Base-by-base conservation (phyloP, 192 early-diverging fungal genomes). In the Gonapodya prolifera region DNA sequence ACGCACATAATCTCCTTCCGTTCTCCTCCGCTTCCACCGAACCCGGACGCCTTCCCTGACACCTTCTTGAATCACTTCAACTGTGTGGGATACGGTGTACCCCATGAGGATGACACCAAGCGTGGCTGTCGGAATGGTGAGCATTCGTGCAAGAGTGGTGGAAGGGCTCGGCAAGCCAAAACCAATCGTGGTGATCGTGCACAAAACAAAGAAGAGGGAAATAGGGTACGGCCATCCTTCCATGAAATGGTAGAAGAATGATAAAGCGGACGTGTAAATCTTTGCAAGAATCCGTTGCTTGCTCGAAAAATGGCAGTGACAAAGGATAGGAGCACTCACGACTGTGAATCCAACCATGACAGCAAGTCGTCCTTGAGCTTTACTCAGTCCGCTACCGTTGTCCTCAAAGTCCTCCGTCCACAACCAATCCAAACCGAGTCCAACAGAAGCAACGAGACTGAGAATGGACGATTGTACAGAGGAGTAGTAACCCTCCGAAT, bases 371-470 rank as follows among this genome's bases (percentile, higher is more conserved):
- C 28, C 71, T 32, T 73, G 71, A 2, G 32, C 71, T 8, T 32
- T 18, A 18, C 28, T 73, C 71, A 73, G 31, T 8, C 71, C 71
- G 8, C 28, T 18, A 8, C 71, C 71, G 31, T 18, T 32, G 16
- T 73, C 71, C 8, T 18, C 71, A 32, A 73, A 73, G 18, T 32
- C 18, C 71, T 73, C 71, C 31, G 71, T 73, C 71, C 71, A 73
- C 16, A 73, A 13, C 71, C 71, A 73, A 29, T 73, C 71, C 31
- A 73, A 32, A 29, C 28, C 71, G 18, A 73, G 31, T 32, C 2
- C 28, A 29, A 29, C 31, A 13, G 71, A 2, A 32, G 28, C 71
- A 8, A 29, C 71, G 18, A 32, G 8, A 29, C 28, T 32, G 28
- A 73, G 71, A 2, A 73, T 8, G 31, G 8, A 18, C 16, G 71